Evolutionary conservation across 371 early-diverging fungal genomes (phyloP).

Genomic region (Umbelopsis sp.): DNA sequence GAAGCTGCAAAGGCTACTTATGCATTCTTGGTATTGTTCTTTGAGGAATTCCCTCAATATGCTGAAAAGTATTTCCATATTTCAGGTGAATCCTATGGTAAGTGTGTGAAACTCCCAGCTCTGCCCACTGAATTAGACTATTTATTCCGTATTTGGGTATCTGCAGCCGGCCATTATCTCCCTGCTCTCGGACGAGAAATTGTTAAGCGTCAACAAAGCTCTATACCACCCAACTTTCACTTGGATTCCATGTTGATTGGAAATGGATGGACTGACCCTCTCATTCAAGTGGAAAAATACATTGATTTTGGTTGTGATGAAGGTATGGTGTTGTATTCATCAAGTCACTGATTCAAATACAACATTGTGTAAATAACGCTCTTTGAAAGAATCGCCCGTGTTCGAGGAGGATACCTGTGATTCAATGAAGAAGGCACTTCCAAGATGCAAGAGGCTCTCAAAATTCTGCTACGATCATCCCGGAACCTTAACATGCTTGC

Average conservation of each 20-base stretch:
- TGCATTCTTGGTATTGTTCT: slow-evolving; percentile 74
- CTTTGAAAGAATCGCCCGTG: slow-evolving; percentile 33
- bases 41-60: slow-evolving; percentile 63
- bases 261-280: slow-evolving; percentile 91
- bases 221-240: slow-evolving; percentile 35
- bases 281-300: slow-evolving; percentile 87
- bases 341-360: neutral
- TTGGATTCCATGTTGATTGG: slow-evolving; percentile 82
- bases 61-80: slow-evolving; percentile 48
- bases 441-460: slow-evolving; percentile 73
- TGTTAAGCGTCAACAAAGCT: slow-evolving; percentile 34
- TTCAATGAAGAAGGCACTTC: slow-evolving; percentile 69
- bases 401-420: slow-evolving; percentile 63
- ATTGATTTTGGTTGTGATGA: slow-evolving; percentile 84
- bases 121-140: too few species aligned
- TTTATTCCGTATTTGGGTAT: too few species aligned
- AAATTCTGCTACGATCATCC: slow-evolving; percentile 78
- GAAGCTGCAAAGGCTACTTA: slow-evolving; percentile 65
- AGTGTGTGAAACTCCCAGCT: neutral
- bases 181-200: slow-evolving; percentile 76
- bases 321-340: slow-evolving; percentile 23
- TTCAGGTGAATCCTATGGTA: slow-evolving; percentile 73
- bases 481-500: slow-evolving; percentile 74
- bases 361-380: neutral
- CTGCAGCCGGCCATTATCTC: slow-evolving; percentile 72